These are phyloP conservation scores for Malbranchea cinnamomea DNA, from an alignment of 2,329 filamentous ascomycete genomes.

Conservation along the genomic window DNA sequence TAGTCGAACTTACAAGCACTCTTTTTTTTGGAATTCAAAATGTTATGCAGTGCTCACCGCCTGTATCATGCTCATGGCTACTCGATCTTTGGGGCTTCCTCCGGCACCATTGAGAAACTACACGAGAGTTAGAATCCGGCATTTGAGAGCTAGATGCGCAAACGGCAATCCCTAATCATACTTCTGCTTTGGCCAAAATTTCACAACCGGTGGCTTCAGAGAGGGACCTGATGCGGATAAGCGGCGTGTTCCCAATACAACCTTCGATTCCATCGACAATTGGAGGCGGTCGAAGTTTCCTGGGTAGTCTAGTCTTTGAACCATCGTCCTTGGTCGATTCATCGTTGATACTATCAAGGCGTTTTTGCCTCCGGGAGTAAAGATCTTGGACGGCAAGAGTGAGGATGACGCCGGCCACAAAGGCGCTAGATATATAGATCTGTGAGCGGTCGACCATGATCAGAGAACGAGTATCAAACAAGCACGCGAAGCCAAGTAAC, in stretches of 20 bases:
- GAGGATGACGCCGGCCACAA: constrained; percentile 57
- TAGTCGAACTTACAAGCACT: constrained; percentile 1
- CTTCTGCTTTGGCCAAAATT: constrained; percentile 85
- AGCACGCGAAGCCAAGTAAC: no score
- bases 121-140: constrained; percentile 9
- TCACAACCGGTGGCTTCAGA: constrained; percentile 75
- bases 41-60: constrained; percentile 26
- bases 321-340: constrained; percentile 2
- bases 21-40: background rate
- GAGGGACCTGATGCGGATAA: constrained; percentile 72
- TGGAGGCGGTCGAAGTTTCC: constrained; percentile 21
- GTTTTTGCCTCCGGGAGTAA: constrained; percentile 52
- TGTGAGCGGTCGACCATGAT: constrained; percentile 20
- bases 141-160: background rate
- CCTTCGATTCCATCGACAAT: constrained; percentile 73
- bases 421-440: constrained; percentile 50
- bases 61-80: constrained; percentile 78
- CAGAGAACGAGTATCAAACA: background rate
- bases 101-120: constrained; percentile 86
- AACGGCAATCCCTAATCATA: constrained; percentile 20
- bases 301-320: constrained; percentile 7
- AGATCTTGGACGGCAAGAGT: constrained; percentile 65
- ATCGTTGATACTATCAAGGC: constrained; percentile 16
- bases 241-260: constrained; percentile 83
- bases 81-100: constrained; percentile 85